phyloP scores from a whole-genome alignment of 78 protist genomes.

The Dictyostelium discoideum region DNA sequence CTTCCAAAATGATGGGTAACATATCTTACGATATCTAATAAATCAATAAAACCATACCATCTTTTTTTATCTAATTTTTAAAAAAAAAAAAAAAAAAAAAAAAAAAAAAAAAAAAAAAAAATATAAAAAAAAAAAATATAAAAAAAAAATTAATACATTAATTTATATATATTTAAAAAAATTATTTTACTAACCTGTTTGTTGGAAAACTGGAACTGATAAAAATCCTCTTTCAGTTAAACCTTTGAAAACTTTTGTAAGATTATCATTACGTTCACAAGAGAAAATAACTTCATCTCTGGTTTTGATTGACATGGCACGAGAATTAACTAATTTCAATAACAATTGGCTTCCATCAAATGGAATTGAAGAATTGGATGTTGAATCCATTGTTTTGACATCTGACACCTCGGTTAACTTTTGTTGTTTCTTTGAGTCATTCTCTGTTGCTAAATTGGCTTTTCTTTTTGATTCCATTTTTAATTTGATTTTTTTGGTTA shows the following conservation, averaged over 20 bases:
- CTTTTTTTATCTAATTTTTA: slow-evolving; percentile 36
- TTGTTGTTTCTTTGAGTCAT: neutral
- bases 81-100: neutral
- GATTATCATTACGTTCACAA: slow-evolving; percentile 42
- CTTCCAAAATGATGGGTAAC: slow-evolving; percentile 45
- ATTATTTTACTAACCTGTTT: slow-evolving; percentile 24
- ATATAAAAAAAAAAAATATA: too few relatives aligned
- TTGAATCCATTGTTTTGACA: neutral
- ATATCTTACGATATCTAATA: slow-evolving; percentile 67
- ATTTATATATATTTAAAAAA: too few relatives aligned
- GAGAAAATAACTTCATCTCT: slow-evolving; percentile 63
- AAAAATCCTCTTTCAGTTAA: slow-evolving; percentile 22
- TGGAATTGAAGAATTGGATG: neutral
- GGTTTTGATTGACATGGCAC: slow-evolving; percentile 51
- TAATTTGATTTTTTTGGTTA: neutral
- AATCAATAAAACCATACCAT: slow-evolving; percentile 69
- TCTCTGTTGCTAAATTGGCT: slow-evolving; percentile 18
- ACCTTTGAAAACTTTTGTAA: slow-evolving; percentile 61
- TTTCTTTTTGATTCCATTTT: slow-evolving; percentile 47
- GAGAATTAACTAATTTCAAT: slow-evolving; percentile 22
- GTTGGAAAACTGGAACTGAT: slow-evolving; percentile 65
- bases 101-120: neutral
- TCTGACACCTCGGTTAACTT: neutral
- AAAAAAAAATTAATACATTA: neutral
- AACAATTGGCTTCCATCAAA: slow-evolving; percentile 31